Percentiles rank a stretch among this genome's conserved stretches.
Conservation (phyloP, 2,329 filamentous ascomycete genomes). For the Microsporum canis region DNA sequence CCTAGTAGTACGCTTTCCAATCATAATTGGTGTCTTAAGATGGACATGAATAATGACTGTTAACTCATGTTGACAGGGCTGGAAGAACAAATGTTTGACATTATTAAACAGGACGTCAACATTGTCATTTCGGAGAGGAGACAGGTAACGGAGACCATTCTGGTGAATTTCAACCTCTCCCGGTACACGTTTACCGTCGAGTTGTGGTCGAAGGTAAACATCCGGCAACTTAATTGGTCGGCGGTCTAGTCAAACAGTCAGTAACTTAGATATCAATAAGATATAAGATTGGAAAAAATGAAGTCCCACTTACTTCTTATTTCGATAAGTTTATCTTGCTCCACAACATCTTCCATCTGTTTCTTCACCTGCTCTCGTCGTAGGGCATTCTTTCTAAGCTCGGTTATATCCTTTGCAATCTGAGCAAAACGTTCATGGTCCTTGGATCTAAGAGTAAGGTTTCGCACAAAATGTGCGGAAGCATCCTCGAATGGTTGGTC, state of each 20-base stretch:
- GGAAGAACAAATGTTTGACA: slow-evolving; percentile 97
- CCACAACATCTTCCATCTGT: slow-evolving; percentile 97
- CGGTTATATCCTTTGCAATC: slow-evolving; percentile 84
- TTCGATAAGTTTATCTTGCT: slow-evolving; percentile 93
- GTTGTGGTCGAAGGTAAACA: slow-evolving; percentile 85
- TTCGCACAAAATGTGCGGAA: slow-evolving; percentile 87
- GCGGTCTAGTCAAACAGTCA: slow-evolving; percentile 53
- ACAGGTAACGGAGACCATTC: slow-evolving; percentile 93
- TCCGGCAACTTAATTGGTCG: slow-evolving; percentile 84
- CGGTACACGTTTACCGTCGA: slow-evolving; percentile 93
- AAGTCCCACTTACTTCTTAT: slow-evolving; percentile 61
- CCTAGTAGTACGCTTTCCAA: slow-evolving; percentile 98
- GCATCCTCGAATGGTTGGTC: slow-evolving; percentile 97
- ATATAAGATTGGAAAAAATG: neutral
- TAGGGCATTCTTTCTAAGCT: slow-evolving; percentile 84
- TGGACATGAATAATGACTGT: slow-evolving; percentile 98
- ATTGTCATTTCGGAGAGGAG: slow-evolving; percentile 65
- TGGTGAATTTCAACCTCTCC: slow-evolving; percentile 96
- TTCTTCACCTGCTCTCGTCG: slow-evolving; percentile 98
- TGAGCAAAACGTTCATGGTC: slow-evolving; percentile 81
- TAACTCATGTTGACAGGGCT: slow-evolving; percentile 88
- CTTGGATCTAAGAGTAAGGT: slow-evolving; percentile 85
- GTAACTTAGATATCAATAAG: slow-evolving; percentile 15
- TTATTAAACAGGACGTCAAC: slow-evolving; percentile 97
- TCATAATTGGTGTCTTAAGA: slow-evolving; percentile 93